Conservation (phyloP, 768 basidiomycete genomes). For the Podaxis mareebaensis region DNA sequence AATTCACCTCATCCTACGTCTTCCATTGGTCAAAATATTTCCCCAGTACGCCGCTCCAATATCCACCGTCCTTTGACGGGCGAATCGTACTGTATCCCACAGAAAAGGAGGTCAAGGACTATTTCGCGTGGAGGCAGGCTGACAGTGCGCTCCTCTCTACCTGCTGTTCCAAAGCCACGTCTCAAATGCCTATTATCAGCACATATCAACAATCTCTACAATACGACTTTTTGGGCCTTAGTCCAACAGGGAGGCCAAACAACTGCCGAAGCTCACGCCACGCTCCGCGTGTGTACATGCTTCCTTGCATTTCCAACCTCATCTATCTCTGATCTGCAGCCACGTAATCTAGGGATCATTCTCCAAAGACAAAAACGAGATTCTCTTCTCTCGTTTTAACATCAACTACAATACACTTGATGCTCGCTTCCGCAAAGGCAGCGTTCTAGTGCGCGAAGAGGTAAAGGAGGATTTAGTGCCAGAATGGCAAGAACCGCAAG, state of each 20-base stretch:
- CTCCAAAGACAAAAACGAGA: conserved; percentile 89
- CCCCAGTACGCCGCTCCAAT: conserved; percentile 66
- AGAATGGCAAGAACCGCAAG: not conserved
- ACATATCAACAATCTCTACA: conserved; percentile 97
- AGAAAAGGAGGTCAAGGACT: conserved; percentile 75
- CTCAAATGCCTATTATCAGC: conserved; percentile 46
- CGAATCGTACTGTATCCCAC: conserved; percentile 82
- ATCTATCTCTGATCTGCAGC: not conserved
- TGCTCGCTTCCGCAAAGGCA: conserved; percentile 80
- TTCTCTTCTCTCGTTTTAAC: conserved; percentile 76
- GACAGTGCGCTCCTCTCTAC: conserved; percentile 70
- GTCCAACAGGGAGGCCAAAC: conserved; percentile 80
- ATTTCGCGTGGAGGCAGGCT: conserved; percentile 94
- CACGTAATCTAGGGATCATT: conserved; percentile 68
- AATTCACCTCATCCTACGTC: conserved; percentile 91
- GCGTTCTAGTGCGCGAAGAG: conserved; percentile 70
- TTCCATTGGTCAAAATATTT: conserved; percentile 85
- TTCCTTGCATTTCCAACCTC: not conserved
- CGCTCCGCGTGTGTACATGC: conserved; percentile 58
- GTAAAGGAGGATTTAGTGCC: not conserved
- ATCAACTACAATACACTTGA: conserved; percentile 87
- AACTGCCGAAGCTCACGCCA: conserved; percentile 78
- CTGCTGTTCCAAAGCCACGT: not conserved
- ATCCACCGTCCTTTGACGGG: conserved; percentile 93
- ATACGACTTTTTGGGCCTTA: conserved; percentile 94